These are phyloP conservation scores for Podospora conica DNA, from an alignment of 495 filamentous ascomycete species.

Conservation along the genomic window DNA sequence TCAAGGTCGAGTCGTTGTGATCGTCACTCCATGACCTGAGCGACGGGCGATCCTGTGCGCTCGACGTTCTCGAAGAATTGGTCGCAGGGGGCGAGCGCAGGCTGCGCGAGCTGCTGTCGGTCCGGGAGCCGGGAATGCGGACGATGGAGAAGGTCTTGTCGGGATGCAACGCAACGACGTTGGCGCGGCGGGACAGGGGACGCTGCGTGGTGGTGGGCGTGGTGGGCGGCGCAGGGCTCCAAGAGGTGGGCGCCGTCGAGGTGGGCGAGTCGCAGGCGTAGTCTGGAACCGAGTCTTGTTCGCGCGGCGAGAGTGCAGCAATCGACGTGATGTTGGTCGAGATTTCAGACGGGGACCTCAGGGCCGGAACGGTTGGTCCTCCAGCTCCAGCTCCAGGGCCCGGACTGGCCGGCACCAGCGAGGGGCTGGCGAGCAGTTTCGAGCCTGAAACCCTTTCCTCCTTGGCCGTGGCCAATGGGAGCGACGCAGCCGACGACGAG, in stretches of 20 bases:
- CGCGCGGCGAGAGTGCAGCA: conserved; percentile 17
- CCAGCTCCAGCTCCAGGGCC: conserved; percentile 15
- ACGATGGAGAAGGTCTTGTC: conserved; percentile 47
- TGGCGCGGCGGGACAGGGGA: conserved; percentile 34
- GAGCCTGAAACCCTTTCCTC: conserved; percentile 43
- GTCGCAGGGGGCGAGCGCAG: conserved; percentile 29
- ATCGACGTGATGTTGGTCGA: conserved; percentile 21
- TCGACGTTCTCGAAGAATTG: conserved; percentile 33
- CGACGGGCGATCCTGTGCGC: conserved; percentile 41
- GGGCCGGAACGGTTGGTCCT: conserved; percentile 21
- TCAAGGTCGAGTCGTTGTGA: conserved; percentile 37
- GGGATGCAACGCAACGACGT: conserved; percentile 36
- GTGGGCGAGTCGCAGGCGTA: background rate
- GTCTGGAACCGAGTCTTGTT: conserved; percentile 6
- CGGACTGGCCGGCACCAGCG: conserved; percentile 15
- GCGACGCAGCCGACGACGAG: conserved; percentile 28
- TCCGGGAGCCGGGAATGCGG: conserved; percentile 14
- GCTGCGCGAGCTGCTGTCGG: conserved; percentile 18
- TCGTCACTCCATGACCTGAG: conserved; percentile 42
- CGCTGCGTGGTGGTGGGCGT: conserved; percentile 19
- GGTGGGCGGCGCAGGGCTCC: conserved; percentile 12
- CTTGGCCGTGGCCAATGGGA: conserved; percentile 34
- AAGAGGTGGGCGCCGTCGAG: conserved; percentile 10
- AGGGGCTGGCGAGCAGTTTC: conserved; percentile 37
- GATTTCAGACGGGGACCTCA: conserved; percentile 34